phyloP scores from a whole-genome alignment of 305 asterid genomes.

The Solanum hybrid region DNA sequence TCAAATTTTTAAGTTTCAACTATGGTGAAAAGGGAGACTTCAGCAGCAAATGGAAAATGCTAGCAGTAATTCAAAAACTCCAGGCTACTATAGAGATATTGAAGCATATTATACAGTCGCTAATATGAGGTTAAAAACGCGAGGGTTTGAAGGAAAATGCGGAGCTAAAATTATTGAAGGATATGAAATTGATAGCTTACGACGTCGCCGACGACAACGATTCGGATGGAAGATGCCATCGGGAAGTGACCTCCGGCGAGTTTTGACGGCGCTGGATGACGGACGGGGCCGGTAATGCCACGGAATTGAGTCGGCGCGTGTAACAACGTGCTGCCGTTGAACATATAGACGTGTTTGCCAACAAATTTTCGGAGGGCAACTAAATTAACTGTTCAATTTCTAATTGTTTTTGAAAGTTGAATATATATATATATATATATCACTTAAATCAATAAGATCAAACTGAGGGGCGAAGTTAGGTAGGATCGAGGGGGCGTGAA shows the following conservation, averaged over 20 bases:
- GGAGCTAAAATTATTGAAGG: background rate
- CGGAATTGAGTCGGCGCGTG: conserved; percentile 37
- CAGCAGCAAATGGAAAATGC: background rate
- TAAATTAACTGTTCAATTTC: background rate
- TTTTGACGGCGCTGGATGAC: conserved; percentile 11
- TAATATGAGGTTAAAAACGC: background rate
- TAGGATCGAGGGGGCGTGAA: background rate
- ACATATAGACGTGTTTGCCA: conserved; percentile 14
- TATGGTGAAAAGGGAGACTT: background rate
- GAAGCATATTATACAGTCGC: background rate
- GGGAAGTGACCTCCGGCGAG: conserved; percentile 12
- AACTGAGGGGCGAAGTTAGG: background rate
- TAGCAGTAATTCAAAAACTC: background rate
- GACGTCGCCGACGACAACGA: conserved; percentile 77
- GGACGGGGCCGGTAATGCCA: conserved; percentile 15
- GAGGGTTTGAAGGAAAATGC: background rate
- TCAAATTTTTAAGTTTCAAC: background rate
- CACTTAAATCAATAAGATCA: background rate
- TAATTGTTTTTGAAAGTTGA: background rate
- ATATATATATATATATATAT: too few relatives aligned
- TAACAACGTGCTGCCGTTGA: conserved; percentile 31
- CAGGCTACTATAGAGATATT: background rate
- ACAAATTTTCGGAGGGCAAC: background rate
- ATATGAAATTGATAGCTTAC: conserved; percentile 25
- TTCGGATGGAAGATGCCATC: conserved; percentile 50